Base-by-base conservation (phyloP, 176 grass and related monocot species). In the Cocos nucifera region DNA sequence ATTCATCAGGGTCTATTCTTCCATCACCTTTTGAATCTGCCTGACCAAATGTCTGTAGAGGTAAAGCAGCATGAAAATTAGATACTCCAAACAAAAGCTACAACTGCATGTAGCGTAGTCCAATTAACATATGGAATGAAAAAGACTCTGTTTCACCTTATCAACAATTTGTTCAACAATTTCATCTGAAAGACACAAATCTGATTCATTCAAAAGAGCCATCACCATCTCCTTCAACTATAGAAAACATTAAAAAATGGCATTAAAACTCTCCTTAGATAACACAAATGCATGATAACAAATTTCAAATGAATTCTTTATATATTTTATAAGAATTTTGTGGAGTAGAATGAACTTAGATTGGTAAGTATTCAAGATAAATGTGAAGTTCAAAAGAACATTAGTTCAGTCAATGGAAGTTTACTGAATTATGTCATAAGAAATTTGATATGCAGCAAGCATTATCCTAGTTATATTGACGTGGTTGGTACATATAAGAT, bases 171-270 rank as follows among this genome's bases (percentile, higher is more conserved):
- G 44, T 61, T 97, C 81, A 1, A 97, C 75, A 16, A 78, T 58
- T 3, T 97, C 93, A 25, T 97, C 87, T 54, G 87, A 97, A 51
- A 97, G 87, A 50, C 51, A 0, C 20, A 91, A 44, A 29, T 83
- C 78, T 0, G 93, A 97, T 73, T 97, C 93, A 22, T 82, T 83
- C 63, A 97, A 65, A 78, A 97, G 60, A 54, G 93, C 93, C 18
- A 83, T 48, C 15, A 97, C 93, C 93, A 97, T 91, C 73, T 97
- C 87, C 59, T 88, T 88, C 76, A 91, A 62, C 87, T 97, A 48
- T 51, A 2, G 7, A 59, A 29, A 54, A 15, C 50, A 67, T 12
- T 24, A 24, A 54, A 29, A 14, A 49, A 28, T 29, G 17, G 53
- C 21, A 56, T 5, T 19, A 18, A 12, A 56, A 19, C 19, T 56